These are phyloP conservation scores for Cladobotryum mycophilum DNA, from an alignment of 2,329 filamentous ascomycete species.

Conservation along the genomic window DNA sequence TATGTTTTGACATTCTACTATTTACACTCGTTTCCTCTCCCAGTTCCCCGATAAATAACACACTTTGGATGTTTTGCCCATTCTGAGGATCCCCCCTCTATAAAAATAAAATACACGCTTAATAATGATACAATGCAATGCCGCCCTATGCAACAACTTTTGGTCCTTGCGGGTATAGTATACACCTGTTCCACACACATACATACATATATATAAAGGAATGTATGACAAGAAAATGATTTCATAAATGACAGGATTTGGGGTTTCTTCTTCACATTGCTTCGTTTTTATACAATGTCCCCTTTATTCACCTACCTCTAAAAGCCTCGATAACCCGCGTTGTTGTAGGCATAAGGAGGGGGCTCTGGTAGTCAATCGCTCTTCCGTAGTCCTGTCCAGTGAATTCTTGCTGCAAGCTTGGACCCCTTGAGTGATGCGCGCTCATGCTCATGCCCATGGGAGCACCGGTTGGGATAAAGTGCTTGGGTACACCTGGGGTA, in stretches of 20 bases:
- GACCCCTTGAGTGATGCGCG: slow-evolving; percentile 10
- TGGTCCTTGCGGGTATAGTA: no score
- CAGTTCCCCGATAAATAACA: no score
- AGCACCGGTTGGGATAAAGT: slow-evolving; percentile 34
- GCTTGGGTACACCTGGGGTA: slow-evolving; percentile 28
- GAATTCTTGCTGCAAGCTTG: neutral
- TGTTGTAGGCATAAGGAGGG: neutral
- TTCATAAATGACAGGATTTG: neutral
- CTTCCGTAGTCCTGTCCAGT: slow-evolving; percentile 2
- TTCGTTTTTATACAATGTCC: no score
- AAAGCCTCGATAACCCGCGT: slow-evolving; percentile 15
- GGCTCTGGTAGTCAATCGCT: neutral
- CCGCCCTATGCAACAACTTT: no score
- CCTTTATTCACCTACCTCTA: neutral
- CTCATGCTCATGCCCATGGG: slow-evolving; percentile 29
- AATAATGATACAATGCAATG: no score
- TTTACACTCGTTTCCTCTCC: no score
- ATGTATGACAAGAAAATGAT: neutral
- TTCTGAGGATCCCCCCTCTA: no score
- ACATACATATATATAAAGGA: neutral
- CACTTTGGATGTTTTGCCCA: no score
- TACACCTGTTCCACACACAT: no score
- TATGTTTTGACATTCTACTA: no score
- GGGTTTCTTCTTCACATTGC: neutral
- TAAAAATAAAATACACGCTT: no score